Evolutionary conservation across 202 grass and related monocot genomes (phyloP).

Genomic region (Thinopyrum obtusiflorum): DNA sequence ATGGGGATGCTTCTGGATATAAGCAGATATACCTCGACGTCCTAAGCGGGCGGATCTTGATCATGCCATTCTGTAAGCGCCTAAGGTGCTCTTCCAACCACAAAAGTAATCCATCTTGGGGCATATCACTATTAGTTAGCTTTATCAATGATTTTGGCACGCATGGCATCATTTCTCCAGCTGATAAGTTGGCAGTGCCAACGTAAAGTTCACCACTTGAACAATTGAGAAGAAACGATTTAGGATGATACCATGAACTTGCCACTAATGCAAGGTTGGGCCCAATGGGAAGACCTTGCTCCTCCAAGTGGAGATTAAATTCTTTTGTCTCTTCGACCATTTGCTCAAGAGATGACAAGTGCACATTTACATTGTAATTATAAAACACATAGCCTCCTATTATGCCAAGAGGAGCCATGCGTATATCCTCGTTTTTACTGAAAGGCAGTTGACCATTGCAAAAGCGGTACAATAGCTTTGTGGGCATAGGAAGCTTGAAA

Average conservation of each 20-base stretch:
- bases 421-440: constrained; percentile 15
- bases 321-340: constrained; percentile 53
- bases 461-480: constrained; percentile 77
- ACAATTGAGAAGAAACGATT: constrained; percentile 77
- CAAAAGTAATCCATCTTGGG: constrained; percentile 80
- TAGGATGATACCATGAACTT: constrained; percentile 51
- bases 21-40: constrained; percentile 61
- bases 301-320: constrained; percentile 15
- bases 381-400: constrained; percentile 89
- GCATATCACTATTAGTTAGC: constrained; percentile 38
- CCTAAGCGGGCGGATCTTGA: constrained; percentile 46
- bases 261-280: constrained; percentile 60
- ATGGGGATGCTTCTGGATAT: constrained; percentile 71
- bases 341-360: constrained; percentile 70
- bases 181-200: constrained; percentile 48
- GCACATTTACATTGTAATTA: constrained; percentile 57
- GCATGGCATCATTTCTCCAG: constrained; percentile 74
- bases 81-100: constrained; percentile 95
- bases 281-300: constrained; percentile 23
- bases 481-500: constrained; percentile 69
- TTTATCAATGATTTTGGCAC: constrained; percentile 68
- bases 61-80: constrained; percentile 68
- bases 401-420: constrained; percentile 49
- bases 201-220: constrained; percentile 71
- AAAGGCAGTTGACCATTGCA: constrained; percentile 83